Percentiles rank a stretch among this genome's conserved stretches.
Conservation (phyloP, 2,329 filamentous ascomycete species). For the Lecanicillium sp. region DNA sequence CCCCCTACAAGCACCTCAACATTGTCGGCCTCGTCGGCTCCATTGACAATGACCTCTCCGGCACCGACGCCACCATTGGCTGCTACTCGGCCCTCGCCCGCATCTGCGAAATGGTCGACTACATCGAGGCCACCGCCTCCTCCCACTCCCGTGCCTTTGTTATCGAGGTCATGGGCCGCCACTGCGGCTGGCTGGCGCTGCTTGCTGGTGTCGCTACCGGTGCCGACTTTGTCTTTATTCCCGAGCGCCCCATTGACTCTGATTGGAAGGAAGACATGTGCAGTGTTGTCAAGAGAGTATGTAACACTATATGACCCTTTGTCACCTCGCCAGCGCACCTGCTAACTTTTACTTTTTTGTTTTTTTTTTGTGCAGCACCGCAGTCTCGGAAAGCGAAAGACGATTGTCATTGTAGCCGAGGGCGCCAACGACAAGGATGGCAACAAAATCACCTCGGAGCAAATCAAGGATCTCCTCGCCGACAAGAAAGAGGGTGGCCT, state of each 20-base stretch:
- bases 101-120: conserved; percentile 94
- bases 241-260: conserved; percentile 79
- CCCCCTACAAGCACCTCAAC: conserved; percentile 79
- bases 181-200: conserved; percentile 94
- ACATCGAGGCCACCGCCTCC: conserved; percentile 88
- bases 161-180: conserved; percentile 95
- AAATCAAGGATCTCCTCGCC: conserved; percentile 85
- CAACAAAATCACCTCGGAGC: conserved; percentile 71
- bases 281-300: conserved; percentile 65
- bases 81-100: conserved; percentile 89
- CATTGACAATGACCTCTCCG: conserved; percentile 97
- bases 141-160: conserved; percentile 96
- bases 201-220: conserved; percentile 94
- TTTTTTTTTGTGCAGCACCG: conserved; percentile 55
- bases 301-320: too few relatives aligned
- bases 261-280: conserved; percentile 91
- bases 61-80: conserved; percentile 94
- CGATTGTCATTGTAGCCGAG: conserved; percentile 95
- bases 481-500: conserved; percentile 58
- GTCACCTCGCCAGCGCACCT: too few relatives aligned
- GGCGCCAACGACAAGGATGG: conserved; percentile 81
- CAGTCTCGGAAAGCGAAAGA: conserved; percentile 85
- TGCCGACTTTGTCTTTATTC: conserved; percentile 94
- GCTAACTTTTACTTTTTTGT: neutral
- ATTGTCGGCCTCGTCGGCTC: conserved; percentile 94